Base-by-base conservation (phyloP, 2,329 filamentous ascomycete species). In the Claviceps capensis region DNA sequence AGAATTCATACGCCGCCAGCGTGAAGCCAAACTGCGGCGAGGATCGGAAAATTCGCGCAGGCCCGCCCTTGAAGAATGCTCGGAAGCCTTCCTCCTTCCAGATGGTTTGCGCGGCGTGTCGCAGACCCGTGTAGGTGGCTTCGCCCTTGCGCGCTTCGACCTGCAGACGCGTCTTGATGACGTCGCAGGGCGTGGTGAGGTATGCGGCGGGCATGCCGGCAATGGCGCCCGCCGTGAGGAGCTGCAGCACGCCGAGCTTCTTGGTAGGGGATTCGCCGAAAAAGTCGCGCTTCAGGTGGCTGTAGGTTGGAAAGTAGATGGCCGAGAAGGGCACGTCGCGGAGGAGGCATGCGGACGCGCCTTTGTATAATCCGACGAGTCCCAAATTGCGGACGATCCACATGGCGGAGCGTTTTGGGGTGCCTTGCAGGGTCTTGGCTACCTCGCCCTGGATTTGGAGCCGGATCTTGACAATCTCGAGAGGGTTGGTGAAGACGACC, bases 381-480 rank as follows among this genome's bases (percentile, higher is more conserved):
- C 93, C 93, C 56, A 98, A 75, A 70, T 98, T 96, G 66, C 84
- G 84, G 55, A 97, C 86, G 60, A 98, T 97, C 93, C 93, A 98
- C 75, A 97, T 86, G 53, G 93, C 93, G 11, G 90, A 95, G 59
- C 93, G 86, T 69, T 86, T 90, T 50, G 87, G 88, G 16, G 85
- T 79, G 53, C 83, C 85, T 57, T 93, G 86, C 26, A 88, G 82
- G 47, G 77, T 86, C 74, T 96, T 97, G 58, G 88, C 85, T 43
- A 96, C 83, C 70, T 98, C 93, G 54, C 93, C 93, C 73, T 98
- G 93, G 23, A 98, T 86, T 69, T 98, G 93, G 50, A 98, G 82
- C 59, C 93, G 86, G 65, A 98, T 98, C 77, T 98, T 98, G 74
- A 98, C 93, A 64, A 98, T 98, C 69, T 98, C 93, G 17, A 98